Conservation (phyloP, 495 filamentous ascomycete genomes). For the Hyaloscypha finlandica region DNA sequence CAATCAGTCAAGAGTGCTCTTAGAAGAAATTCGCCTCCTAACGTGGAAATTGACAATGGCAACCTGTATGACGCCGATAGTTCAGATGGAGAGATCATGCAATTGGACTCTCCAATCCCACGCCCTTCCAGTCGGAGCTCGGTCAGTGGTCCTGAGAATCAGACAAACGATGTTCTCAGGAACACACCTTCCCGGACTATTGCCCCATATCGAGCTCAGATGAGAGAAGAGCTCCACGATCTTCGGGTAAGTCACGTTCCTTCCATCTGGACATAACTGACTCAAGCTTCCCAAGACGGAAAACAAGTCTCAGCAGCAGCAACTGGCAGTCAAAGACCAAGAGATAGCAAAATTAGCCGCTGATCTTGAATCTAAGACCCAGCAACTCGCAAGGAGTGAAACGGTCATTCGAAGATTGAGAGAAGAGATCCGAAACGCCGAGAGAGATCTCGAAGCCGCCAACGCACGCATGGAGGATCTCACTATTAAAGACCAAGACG, state of each 20-base stretch:
- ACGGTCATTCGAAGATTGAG: neutral
- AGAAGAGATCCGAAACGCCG: neutral
- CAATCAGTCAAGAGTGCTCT: neutral
- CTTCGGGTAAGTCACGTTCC: too few species aligned
- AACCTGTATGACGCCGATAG: neutral
- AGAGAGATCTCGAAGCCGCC: neutral
- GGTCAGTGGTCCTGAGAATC: too few species aligned
- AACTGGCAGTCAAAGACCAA: neutral
- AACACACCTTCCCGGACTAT: too few species aligned
- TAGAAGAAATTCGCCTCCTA: neutral
- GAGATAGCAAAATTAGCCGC: constrained; percentile 1
- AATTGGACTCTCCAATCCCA: too few species aligned
- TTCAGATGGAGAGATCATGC: neutral
- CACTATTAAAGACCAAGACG: neutral
- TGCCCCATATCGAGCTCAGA: too few species aligned
- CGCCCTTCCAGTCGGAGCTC: too few species aligned
- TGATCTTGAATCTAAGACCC: neutral
- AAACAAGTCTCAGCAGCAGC: neutral
- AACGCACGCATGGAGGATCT: neutral
- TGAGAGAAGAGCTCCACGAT: too few species aligned
- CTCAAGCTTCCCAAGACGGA: neutral
- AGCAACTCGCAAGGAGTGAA: neutral
- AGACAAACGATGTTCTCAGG: too few species aligned
- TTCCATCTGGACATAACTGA: too few species aligned
- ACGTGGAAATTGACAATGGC: too few species aligned